phyloP scores from a whole-genome alignment of 1,284 basidiomycete species.

The Ceratobasidium sp. region DNA sequence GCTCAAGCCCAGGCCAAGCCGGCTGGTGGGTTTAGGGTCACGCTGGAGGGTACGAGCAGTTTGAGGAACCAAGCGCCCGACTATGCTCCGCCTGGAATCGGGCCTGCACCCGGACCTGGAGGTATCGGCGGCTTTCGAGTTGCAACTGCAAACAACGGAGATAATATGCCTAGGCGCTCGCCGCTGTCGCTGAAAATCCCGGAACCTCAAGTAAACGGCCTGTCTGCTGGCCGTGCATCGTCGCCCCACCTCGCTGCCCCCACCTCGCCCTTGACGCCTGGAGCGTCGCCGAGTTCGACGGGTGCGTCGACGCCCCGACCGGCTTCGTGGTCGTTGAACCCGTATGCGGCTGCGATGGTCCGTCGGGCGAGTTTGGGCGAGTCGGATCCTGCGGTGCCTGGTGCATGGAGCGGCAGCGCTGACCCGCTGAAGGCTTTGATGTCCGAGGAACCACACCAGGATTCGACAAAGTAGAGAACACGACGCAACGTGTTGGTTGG shows the following conservation, averaged over 20 bases:
- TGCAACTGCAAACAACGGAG: not conserved
- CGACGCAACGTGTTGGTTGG: not conserved
- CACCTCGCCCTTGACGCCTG: slow-evolving; percentile 12
- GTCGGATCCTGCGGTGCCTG: not conserved
- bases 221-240: not conserved
- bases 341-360: slow-evolving; percentile 38
- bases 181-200: not conserved
- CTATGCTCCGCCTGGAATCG: slow-evolving; percentile 19
- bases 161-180: not conserved
- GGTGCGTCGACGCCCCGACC: slow-evolving; percentile 1
- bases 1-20: slow-evolving; percentile 17
- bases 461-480: not conserved
- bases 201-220: slow-evolving; percentile 1
- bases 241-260: not conserved
- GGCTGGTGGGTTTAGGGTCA: slow-evolving; percentile 28
- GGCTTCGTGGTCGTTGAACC: slow-evolving; percentile 33
- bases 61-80: not conserved
- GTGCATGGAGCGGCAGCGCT: not conserved
- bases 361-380: slow-evolving; percentile 17
- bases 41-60: not conserved
- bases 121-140: slow-evolving; percentile 34
- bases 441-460: slow-evolving; percentile 5
- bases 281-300: slow-evolving; percentile 1
- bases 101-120: slow-evolving; percentile 20
- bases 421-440: slow-evolving; percentile 5